Percentiles rank a stretch among this genome's conserved stretches.
phyloP scores from a whole-genome alignment of 306 rosid genomes.

The Amphicarpaea edgeworthii region DNA sequence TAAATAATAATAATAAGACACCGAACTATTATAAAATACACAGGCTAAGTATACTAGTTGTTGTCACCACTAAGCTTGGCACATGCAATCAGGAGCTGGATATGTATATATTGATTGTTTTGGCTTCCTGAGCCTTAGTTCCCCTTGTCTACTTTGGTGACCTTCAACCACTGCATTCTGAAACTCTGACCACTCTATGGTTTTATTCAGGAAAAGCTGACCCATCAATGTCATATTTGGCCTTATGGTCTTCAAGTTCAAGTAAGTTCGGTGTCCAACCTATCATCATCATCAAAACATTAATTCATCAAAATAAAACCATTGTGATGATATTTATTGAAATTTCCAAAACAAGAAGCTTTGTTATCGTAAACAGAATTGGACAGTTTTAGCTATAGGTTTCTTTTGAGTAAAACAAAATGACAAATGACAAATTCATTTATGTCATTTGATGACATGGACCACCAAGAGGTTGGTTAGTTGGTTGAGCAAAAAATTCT shows the following conservation, averaged over 20 bases:
- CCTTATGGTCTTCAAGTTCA: slow-evolving; percentile 87
- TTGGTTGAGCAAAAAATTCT: too few relatives aligned
- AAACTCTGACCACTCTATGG: slow-evolving; percentile 79
- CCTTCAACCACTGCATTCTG: slow-evolving; percentile 72
- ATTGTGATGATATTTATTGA: neutral
- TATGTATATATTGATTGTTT: slow-evolving; percentile 95
- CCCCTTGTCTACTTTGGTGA: slow-evolving; percentile 88
- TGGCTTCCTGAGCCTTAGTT: slow-evolving; percentile 80
- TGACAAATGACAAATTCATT: neutral
- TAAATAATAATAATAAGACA: slow-evolving; percentile 60
- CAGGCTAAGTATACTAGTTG: slow-evolving; percentile 30
- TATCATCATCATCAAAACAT: slow-evolving; percentile 53
- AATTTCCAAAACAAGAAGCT: neutral
- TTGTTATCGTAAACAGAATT: neutral
- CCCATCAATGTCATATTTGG: slow-evolving; percentile 96
- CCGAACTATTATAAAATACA: slow-evolving; percentile 45
- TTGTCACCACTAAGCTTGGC: slow-evolving; percentile 69
- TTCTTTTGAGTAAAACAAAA: neutral
- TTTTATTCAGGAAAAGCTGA: slow-evolving; percentile 89
- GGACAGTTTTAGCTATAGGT: neutral
- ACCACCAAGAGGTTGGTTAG: too few relatives aligned
- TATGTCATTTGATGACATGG: slow-evolving; percentile 6
- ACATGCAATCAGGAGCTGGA: slow-evolving; percentile 97
- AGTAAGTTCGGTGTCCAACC: slow-evolving; percentile 95
- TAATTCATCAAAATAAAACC: neutral